phyloP scores from a whole-genome alignment of 2,329 filamentous ascomycete genomes.

The Microcera coccophila region DNA sequence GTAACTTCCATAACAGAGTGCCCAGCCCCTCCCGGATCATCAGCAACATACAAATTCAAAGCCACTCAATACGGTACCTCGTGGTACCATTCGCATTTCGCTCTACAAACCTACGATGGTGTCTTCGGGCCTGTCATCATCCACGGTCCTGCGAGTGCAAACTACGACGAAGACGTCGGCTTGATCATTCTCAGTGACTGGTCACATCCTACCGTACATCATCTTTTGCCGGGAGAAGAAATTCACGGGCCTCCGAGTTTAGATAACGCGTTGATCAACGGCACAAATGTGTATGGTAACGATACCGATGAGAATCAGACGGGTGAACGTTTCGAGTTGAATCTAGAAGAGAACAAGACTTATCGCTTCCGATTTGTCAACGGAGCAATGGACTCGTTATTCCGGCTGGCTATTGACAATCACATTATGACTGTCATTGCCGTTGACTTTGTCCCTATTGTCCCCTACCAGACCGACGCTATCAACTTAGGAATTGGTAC shows the following conservation, averaged over 20 bases:
- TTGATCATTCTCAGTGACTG: conserved; percentile 57
- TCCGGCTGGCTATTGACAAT: conserved; percentile 51
- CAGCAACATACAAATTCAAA: conserved; percentile 52
- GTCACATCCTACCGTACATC: conserved; percentile 44
- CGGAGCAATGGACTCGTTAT: conserved; percentile 40
- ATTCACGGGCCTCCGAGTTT: conserved; percentile 24
- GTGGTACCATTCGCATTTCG: conserved; percentile 62
- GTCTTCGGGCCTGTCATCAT: conserved; percentile 59
- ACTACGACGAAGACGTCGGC: conserved; percentile 63
- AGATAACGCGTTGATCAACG: conserved; percentile 46
- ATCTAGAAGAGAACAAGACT: conserved; percentile 39
- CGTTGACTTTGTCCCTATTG: conserved; percentile 54
- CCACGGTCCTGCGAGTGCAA: conserved; percentile 54
- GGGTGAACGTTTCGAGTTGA: conserved; percentile 35
- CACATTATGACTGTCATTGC: conserved; percentile 57
- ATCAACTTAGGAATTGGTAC: conserved; percentile 47
- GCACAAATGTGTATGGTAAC: conserved; percentile 35
- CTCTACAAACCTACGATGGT: conserved; percentile 49
- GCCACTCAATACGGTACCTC: conserved; percentile 53
- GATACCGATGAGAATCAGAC: conserved; percentile 17
- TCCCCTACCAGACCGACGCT: conserved; percentile 49
- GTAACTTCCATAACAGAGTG: conserved; percentile 49
- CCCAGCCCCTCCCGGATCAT: conserved; percentile 25
- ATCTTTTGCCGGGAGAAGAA: conserved; percentile 27
- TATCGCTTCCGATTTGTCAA: conserved; percentile 50